Evolutionary conservation across 331 rosid genomes (phyloP).

Genomic region (Dryas integrifolia): DNA sequence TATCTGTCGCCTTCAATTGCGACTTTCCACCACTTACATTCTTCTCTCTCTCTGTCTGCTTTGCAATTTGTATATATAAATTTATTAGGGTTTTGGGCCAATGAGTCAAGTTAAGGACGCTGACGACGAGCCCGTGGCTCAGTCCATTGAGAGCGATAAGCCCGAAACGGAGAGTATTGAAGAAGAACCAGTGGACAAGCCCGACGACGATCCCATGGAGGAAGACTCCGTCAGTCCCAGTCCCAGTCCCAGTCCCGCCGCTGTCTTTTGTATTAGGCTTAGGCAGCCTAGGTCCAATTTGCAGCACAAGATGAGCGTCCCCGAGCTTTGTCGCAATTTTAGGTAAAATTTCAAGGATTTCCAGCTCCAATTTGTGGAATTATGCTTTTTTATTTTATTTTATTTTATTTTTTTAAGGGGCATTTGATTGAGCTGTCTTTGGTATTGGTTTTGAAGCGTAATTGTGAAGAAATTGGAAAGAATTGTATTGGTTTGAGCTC

Average conservation of each 20-base stretch:
- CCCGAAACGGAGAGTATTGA: constrained; percentile 35
- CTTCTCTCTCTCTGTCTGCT: constrained; percentile 25
- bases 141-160: constrained; percentile 41
- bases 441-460: not conserved
- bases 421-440: not conserved
- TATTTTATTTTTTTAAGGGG: not conserved
- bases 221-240: constrained; percentile 38
- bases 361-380: not conserved
- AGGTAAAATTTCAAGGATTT: constrained; percentile 41
- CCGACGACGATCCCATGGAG: constrained; percentile 62
- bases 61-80: constrained; percentile 33
- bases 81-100: constrained; percentile 31
- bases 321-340: constrained; percentile 87
- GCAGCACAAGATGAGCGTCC: constrained; percentile 81
- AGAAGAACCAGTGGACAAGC: constrained; percentile 45
- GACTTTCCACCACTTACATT: constrained; percentile 65
- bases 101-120: constrained; percentile 74
- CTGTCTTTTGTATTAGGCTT: constrained; percentile 70
- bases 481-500: constrained; percentile 4
- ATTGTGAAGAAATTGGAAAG: not conserved
- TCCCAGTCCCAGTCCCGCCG: constrained; percentile 43
- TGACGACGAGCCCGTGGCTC: constrained; percentile 54
- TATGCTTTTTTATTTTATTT: not conserved
- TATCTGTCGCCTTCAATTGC: constrained; percentile 81
- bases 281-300: constrained; percentile 66